Base-by-base conservation (phyloP, 495 filamentous ascomycete species). In the Aspergillus saccharolyticus region DNA sequence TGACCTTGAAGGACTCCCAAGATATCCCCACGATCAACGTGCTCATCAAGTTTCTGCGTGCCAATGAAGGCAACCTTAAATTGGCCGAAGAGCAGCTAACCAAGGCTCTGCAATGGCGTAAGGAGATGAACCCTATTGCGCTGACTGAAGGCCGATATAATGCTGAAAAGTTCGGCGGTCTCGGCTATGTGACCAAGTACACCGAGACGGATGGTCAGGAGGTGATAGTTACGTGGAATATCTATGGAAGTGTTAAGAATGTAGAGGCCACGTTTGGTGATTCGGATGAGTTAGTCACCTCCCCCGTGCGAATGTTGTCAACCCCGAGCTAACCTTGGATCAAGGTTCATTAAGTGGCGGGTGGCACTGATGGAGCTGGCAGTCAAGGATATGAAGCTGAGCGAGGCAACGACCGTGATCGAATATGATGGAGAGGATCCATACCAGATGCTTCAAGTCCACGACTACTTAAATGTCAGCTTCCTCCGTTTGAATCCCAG, bases 21-120 rank as follows among this genome's bases (percentile, higher is more conserved):
- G 80, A 89, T 63, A 74, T 91, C 44, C 85, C 83, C 45, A 92
- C 86, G n/a, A 83, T 84, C 63, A 84, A 95, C 57, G 81, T 96
- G 46, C 71, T 96, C 52, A 90, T 95, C 66, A 96, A 96, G 75
- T 96, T 91, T 72, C 82, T 96, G 28, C 88, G 91, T 55, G 91
- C 91, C 62, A 96, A 95, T 65, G 81, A 85, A 48, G 87, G 89
- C 44, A 84, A 93, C 61, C 64, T 91, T 3, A 74, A 73, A 52
- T 83, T 84, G 58, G 90, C 91, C 2, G 82, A 83, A 60, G 79
- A 83, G 28, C 91, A 96, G 73, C 81, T 96, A 21, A 79, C 73
- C 58, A 85, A 86, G 65, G 90, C 91, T 1, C 75, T 96, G 14
- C 78, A 87, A 49, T 96, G 90, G 90, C 83, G 91, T 42, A 86